Percentiles rank a stretch among this genome's conserved stretches.
These are phyloP conservation scores for Leptographium procerum DNA, from an alignment of 2,329 filamentous ascomycete species.

Conservation along the genomic window DNA sequence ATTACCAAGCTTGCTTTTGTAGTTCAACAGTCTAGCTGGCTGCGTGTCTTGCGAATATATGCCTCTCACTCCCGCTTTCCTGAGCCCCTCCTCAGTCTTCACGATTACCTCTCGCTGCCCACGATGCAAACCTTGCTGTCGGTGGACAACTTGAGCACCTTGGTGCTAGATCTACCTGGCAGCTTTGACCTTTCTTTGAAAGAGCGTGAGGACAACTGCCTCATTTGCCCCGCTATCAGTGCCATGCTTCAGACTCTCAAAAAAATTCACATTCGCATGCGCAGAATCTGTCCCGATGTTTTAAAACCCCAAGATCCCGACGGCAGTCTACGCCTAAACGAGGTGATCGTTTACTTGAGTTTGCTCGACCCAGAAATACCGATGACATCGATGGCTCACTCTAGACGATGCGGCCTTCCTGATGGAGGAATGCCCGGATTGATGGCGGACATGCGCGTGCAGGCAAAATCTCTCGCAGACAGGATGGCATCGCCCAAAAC, in stretches of 20 bases:
- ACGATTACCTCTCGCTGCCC: not conserved
- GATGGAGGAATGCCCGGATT: not conserved
- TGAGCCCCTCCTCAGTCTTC: not conserved
- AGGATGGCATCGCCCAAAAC: not conserved
- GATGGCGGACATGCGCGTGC: not conserved
- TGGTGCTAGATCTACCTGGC: not conserved
- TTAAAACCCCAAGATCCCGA: not conserved
- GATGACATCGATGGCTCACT: not conserved
- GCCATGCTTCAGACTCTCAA: not conserved
- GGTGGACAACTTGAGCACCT: not conserved
- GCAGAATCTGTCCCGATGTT: not conserved
- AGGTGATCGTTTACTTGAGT: not conserved
- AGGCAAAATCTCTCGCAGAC: not conserved
- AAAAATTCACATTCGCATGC: not conserved
- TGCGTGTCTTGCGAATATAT: not conserved
- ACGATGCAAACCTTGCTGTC: not conserved
- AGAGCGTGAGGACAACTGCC: not conserved
- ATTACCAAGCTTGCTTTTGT: not conserved
- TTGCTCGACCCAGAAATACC: not conserved
- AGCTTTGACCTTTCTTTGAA: not conserved
- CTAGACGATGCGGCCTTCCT: not conserved
- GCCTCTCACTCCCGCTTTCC: not conserved
- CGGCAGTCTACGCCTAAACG: not conserved
- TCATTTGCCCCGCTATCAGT: not conserved
- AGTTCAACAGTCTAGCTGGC: not conserved